Conservation (phyloP, 73 alveolate genomes). For the Tetrahymena elliotti region DNA sequence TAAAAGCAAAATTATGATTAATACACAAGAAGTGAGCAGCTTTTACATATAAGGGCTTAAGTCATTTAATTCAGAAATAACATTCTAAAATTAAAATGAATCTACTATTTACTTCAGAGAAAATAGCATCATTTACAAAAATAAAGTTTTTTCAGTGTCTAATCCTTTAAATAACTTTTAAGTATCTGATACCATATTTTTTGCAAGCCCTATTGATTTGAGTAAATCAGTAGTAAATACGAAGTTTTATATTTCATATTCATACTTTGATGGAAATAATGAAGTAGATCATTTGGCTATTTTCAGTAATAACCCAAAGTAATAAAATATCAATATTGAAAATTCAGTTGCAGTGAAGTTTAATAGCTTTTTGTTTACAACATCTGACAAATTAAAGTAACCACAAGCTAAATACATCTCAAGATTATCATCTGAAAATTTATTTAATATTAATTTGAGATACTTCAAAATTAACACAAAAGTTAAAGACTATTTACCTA, state of each 20-base stretch:
- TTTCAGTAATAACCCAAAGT: not conserved
- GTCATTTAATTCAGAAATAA: not conserved
- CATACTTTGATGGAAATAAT: not conserved
- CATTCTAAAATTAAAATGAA: not conserved
- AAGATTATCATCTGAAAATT: not conserved
- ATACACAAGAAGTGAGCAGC: not conserved
- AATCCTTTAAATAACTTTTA: not conserved
- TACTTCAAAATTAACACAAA: not conserved
- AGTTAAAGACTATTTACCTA: not conserved
- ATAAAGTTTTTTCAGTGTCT: not conserved
- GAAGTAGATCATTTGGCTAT: not conserved
- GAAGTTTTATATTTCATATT: not conserved
- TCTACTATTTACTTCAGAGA: not conserved
- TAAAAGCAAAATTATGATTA: not conserved
- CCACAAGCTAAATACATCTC: not conserved
- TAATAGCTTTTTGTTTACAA: not conserved
- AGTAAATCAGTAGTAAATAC: not conserved
- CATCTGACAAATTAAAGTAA: not conserved
- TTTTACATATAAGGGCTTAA: not conserved
- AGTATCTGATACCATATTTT: not conserved
- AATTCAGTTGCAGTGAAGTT: not conserved
- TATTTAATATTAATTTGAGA: not conserved
- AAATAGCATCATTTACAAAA: not conserved
- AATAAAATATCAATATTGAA: not conserved
- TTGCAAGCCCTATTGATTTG: not conserved